Base-by-base conservation (phyloP, 2,329 filamentous ascomycete genomes). In the Aspergillus sp. region DNA sequence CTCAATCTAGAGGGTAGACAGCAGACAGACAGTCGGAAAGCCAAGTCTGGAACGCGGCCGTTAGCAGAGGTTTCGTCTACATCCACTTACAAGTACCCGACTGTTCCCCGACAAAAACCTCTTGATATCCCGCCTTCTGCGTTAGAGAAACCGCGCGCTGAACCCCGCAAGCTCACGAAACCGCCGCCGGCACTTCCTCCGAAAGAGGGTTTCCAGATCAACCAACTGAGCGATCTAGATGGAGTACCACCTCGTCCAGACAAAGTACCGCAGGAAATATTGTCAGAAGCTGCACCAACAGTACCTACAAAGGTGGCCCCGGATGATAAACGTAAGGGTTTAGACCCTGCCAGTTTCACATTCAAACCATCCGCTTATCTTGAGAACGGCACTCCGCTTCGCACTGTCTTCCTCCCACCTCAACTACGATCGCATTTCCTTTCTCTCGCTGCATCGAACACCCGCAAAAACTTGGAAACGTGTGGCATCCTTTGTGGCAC, bases 401-500 rank as follows among this genome's bases (percentile, higher is more conserved):
- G 95, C 34, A 91, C 93, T 0, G 81, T 99, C 34, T 96, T 98
- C 71, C 82, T 99, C 1, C 93, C 95, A 0, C 83, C 85, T 1
- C 82, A 84, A 12, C 82, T 99, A 1, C 90, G 92, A 27, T 76
- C 81, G 2, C 79, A 82, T 5, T 99, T 99, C 71, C 81, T 98
- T 17, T 76, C 83, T 3, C 78, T 92, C 30, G 93, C 93, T 0
- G 77, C 83, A 0, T 75, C 84, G 17, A 98, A 99, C 71, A 99
- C 95, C 0, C 78, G 79, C 30, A 81, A 82, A 3, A 96, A 96
- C 37, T 82, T 98, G 17, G 95, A 99, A 77, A 98, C 95, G 65
- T 98, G 95, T 71, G 95, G 93, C 37, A 93, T 99, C 64, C 83
- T 99, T 11, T 96, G 92, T 69, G 95, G 93, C 7, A 93, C 91